A percentile compares a stretch with the other conserved stretches of the same genome.
Evolutionary conservation across 371 early-diverging fungal genomes (phyloP).

Genomic region (Circinella minor): DNA sequence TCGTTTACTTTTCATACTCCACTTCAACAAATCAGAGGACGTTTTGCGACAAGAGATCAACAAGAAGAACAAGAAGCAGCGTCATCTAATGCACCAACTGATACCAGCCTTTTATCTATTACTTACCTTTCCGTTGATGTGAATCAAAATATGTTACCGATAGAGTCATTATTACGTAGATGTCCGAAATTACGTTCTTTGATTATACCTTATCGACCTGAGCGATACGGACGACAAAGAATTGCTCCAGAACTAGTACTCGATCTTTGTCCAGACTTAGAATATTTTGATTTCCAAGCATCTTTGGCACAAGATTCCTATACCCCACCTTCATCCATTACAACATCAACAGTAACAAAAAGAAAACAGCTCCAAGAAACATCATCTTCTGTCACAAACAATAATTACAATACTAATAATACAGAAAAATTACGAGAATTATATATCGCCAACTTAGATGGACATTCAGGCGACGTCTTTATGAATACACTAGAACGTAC

Average conservation of each 20-base stretch:
- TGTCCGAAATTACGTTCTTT: not conserved
- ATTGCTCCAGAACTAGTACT: not conserved
- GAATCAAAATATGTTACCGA: not conserved
- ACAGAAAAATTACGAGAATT: not conserved
- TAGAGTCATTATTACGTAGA: not conserved
- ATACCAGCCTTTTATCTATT: conserved; percentile 1
- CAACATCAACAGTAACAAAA: no score
- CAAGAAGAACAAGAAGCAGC: not conserved
- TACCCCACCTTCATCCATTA: not conserved
- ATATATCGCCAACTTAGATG: not conserved
- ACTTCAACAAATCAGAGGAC: not conserved
- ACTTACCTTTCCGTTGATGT: not conserved
- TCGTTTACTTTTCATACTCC: conserved; percentile 8
- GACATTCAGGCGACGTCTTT: not conserved
- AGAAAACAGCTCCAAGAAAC: not conserved
- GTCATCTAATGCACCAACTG: not conserved
- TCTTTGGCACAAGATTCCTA: not conserved
- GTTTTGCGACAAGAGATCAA: no score
- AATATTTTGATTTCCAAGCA: conserved; percentile 9
- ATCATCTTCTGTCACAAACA: not conserved
- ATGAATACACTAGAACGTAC: not conserved
- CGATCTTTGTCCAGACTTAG: conserved; percentile 7
- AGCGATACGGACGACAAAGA: not conserved
- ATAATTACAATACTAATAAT: not conserved
- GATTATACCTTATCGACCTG: conserved; percentile 1